Percentiles rank a stretch among this genome's conserved stretches.
Evolutionary conservation across 371 early-diverging fungal species (phyloP).

Genomic region (Mortierella sp.): DNA sequence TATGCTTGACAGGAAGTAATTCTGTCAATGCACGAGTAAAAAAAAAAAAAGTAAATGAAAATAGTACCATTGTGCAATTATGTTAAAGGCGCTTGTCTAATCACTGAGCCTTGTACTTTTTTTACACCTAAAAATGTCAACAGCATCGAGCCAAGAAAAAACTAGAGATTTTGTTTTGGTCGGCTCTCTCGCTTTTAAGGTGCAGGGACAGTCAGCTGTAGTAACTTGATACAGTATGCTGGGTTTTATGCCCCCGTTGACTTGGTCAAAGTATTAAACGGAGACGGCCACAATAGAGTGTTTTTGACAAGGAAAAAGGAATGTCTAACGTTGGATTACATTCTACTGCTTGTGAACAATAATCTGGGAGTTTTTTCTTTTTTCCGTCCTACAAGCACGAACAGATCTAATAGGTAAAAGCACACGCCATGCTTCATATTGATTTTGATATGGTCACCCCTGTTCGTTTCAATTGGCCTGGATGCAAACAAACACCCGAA

Average conservation of each 20-base stretch:
- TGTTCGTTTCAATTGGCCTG: neutral
- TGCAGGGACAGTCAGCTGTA: conserved; percentile 3
- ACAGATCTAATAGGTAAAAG: no score
- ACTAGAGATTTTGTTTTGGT: conserved; percentile 1
- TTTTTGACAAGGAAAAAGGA: no score
- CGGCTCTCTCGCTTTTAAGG: neutral
- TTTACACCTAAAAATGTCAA: neutral
- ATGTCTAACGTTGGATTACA: no score
- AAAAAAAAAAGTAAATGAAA: neutral
- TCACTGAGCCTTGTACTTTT: neutral
- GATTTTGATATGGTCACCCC: neutral
- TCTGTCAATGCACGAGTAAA: neutral
- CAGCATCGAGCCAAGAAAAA: neutral
- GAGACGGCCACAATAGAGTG: no score
- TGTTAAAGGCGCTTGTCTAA: neutral
- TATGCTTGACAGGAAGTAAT: neutral
- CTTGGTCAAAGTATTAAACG: no score
- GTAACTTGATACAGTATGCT: neutral
- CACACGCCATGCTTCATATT: neutral
- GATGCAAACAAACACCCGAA: neutral
- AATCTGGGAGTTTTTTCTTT: no score
- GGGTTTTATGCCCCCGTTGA: no score
- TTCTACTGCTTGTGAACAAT: no score
- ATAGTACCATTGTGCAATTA: no score
- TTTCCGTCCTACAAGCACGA: no score